Conservation (phyloP, 1,284 basidiomycete genomes). For the Cerioporus squamosus region DNA sequence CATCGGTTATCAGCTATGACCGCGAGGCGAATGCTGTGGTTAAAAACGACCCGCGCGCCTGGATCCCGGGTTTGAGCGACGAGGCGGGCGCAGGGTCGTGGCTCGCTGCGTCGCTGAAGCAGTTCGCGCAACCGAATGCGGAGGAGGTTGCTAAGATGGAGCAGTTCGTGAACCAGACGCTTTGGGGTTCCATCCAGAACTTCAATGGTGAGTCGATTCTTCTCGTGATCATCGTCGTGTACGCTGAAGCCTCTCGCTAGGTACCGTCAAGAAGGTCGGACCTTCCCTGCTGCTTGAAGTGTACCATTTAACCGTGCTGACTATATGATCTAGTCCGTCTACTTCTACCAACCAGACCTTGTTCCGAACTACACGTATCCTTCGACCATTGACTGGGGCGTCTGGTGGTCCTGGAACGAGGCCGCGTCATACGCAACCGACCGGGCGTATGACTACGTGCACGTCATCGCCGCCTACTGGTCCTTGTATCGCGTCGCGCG, state of each 20-base stretch:
- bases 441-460: conserved; percentile 65
- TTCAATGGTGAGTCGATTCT: conserved; percentile 43
- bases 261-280: conserved; percentile 55
- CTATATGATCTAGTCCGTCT: conserved; percentile 45
- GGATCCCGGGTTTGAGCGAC: conserved; percentile 63
- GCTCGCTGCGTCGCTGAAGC: conserved; percentile 61
- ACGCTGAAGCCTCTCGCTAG: conserved; percentile 25
- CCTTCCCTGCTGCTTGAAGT: no score
- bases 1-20: conserved; percentile 62
- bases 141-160: conserved; percentile 58
- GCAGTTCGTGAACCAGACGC: conserved; percentile 49
- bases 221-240: neutral
- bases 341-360: conserved; percentile 53
- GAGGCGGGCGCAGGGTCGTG: conserved; percentile 64
- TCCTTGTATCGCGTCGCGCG: conserved; percentile 60
- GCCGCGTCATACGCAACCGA: conserved; percentile 52
- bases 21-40: conserved; percentile 54
- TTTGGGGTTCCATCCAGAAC: conserved; percentile 60
- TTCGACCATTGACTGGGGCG: conserved; percentile 51
- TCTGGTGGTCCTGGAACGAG: conserved; percentile 65
- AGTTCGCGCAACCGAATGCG: conserved; percentile 56
- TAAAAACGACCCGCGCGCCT: conserved; percentile 50
- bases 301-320: neutral
- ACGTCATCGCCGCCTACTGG: conserved; percentile 62
- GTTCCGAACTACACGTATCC: conserved; percentile 56